These are phyloP conservation scores for Aspergillus pseudoviridinutans DNA, from an alignment of 2,329 filamentous ascomycete species.

Conservation along the genomic window DNA sequence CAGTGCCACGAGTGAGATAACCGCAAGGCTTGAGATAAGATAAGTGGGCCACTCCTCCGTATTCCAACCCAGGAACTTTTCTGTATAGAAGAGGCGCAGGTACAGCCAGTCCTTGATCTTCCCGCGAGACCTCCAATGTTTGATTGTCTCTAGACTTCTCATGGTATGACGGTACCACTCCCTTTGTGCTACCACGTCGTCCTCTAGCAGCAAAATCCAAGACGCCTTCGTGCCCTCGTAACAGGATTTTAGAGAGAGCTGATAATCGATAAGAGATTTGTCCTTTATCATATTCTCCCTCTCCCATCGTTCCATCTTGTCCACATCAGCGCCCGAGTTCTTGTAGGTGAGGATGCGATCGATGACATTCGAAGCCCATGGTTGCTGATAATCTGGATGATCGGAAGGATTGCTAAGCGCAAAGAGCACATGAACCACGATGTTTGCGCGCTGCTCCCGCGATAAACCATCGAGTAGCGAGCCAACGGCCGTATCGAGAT, in stretches of 20 bases:
- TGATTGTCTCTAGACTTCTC: constrained; percentile 33
- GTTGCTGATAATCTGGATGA: constrained; percentile 41
- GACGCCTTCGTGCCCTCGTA: constrained; percentile 33
- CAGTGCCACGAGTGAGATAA: constrained; percentile 15
- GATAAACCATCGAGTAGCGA: constrained; percentile 43
- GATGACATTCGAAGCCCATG: constrained; percentile 39
- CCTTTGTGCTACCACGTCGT: constrained; percentile 45
- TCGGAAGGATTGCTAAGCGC: constrained; percentile 38
- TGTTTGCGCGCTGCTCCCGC: constrained; percentile 35
- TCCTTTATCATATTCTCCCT: constrained; percentile 21
- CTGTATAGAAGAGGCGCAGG: constrained; percentile 46
- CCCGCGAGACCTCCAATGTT: constrained; percentile 15
- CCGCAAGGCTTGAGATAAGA: constrained; percentile 29
- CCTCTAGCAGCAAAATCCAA: constrained; percentile 46
- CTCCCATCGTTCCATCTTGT: constrained; percentile 12
- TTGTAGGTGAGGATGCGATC: constrained; percentile 43
- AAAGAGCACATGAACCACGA: constrained; percentile 44
- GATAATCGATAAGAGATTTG: constrained; percentile 46
- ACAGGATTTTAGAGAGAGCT: constrained; percentile 40
- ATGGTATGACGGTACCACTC: constrained; percentile 45
- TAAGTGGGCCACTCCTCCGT: constrained; percentile 38
- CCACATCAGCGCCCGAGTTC: constrained; percentile 18
- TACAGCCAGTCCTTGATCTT: constrained; percentile 33
- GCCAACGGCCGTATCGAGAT: constrained; percentile 41
- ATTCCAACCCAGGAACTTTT: constrained; percentile 46